Evolutionary conservation across 768 basidiomycete genomes (phyloP), one percentile per base, ranked within the genome.

Genomic region (Multifurca ochricompacta): DNA sequence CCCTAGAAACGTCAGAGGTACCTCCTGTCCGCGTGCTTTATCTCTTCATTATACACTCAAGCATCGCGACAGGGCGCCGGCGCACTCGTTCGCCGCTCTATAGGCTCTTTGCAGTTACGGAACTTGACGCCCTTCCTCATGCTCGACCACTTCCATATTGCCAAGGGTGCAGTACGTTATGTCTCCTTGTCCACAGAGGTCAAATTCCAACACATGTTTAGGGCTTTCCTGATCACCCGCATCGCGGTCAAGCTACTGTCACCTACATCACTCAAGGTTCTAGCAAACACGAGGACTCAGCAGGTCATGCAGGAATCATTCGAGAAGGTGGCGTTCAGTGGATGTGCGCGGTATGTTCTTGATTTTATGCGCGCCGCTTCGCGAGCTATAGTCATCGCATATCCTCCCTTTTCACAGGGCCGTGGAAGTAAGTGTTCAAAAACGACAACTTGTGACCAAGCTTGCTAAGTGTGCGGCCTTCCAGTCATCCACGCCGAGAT

Each of bases 171-270:
- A 7, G 87, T 87, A 63, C 53, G 82, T 57, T 11, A 7, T 32
- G 3, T 37, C 31, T 36, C 40, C 19, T 30, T 21, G 34, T 30
- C 32, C 11, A 31, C 25, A 23, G 37, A 4, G 9, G 4, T 2
- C 32, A 27, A 8, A 13, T 23, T 45, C 53, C 35, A 14, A 56
- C 8, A 1, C 30, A 19, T 32, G 8, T n/a, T 18, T 53, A 86
- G 84, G 87, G 89, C 3, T 92, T 95, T 64, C 89, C 91, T 11
- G 94, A 96, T 66, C 93, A 95, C 66, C 91, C 93, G 3, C 93
- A 94, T 67, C 78, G 91, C 16, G 93, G 91, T 3, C 91, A 93
- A 67, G 83, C 84, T 3, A 90, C 86, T 1, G 84, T 89, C 3
- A 93, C 92, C 0, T 95, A 95, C 68, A 85, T 96, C 82, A 73